Conservation (phyloP, 345 rosid genomes). For the Melaleuca alternifolia region DNA sequence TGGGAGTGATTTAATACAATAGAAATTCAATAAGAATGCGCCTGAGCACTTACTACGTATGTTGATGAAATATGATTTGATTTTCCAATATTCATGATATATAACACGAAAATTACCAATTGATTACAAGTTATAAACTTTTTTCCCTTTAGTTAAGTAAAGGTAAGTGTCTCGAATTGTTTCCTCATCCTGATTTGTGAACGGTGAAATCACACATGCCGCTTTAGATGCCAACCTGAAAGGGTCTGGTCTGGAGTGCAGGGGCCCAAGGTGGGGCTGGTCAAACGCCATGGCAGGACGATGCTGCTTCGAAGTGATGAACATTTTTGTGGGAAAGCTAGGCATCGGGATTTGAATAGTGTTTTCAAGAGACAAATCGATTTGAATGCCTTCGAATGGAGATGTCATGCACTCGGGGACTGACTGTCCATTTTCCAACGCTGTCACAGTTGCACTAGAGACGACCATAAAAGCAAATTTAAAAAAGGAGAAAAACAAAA, state of each 20-base stretch:
- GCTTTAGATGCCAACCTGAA: not conserved
- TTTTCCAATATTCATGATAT: too few relatives aligned
- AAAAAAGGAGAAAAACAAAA: accelerated
- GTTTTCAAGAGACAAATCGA: not conserved
- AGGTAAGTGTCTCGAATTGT: too few relatives aligned
- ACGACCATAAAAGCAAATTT: not conserved
- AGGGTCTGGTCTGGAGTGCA: not conserved
- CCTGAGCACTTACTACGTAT: not conserved
- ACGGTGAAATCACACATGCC: not conserved
- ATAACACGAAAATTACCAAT: too few relatives aligned
- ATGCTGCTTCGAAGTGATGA: not conserved
- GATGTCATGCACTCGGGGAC: not conserved
- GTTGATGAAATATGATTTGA: too few relatives aligned
- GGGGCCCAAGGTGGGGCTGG: not conserved
- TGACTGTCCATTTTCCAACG: not conserved
- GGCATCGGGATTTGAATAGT: not conserved
- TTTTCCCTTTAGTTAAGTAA: too few relatives aligned
- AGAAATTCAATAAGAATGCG: not conserved
- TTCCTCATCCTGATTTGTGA: too few relatives aligned
- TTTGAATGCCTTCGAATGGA: not conserved
- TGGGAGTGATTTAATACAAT: too few relatives aligned
- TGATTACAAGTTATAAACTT: too few relatives aligned
- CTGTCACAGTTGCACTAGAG: not conserved
- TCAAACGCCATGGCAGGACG: not conserved
- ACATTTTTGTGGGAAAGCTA: not conserved